Conservation (phyloP, 2,329 filamentous ascomycete genomes). For the Diatrype stigma region DNA sequence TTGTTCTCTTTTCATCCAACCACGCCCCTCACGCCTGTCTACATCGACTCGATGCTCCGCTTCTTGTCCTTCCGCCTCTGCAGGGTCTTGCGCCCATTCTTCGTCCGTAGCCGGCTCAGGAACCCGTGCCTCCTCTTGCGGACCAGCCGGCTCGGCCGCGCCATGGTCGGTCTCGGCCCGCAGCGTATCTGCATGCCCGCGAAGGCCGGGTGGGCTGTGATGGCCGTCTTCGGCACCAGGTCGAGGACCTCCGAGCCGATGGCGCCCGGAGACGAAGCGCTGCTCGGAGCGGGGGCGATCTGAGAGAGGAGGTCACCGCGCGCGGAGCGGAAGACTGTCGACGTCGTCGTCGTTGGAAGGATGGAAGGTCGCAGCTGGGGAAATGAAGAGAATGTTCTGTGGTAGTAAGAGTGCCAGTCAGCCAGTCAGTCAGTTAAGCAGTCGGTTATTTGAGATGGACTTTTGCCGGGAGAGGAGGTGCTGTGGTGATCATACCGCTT, state of each 20-base stretch:
- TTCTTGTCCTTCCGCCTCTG: constrained; percentile 50
- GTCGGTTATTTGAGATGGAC: too few relatives aligned
- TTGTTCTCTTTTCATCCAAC: background rate
- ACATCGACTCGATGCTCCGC: constrained; percentile 38
- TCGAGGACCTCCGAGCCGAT: constrained; percentile 30
- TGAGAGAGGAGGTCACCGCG: constrained; percentile 20
- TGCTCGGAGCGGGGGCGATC: constrained; percentile 13
- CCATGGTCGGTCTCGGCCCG: constrained; percentile 56
- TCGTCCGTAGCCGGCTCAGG: constrained; percentile 45
- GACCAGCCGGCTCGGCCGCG: constrained; percentile 48
- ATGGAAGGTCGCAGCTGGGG: constrained; percentile 47
- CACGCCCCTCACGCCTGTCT: constrained; percentile 1
- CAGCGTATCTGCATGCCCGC: constrained; percentile 49
- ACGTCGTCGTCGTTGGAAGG: constrained; percentile 20
- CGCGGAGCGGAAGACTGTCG: constrained; percentile 22
- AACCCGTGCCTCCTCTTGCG: constrained; percentile 59
- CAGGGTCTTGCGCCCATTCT: constrained; percentile 50
- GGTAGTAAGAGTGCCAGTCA: background rate
- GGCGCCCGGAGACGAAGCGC: constrained; percentile 8
- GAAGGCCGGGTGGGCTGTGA: constrained; percentile 52
- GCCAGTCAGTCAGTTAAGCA: constrained; percentile 1
- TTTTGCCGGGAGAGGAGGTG: too few relatives aligned
- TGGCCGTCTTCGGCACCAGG: constrained; percentile 39
- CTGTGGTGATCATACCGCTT: constrained; percentile 10
- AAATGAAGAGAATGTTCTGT: constrained; percentile 46